Evolutionary conservation across 768 basidiomycete species (phyloP).

Genomic region (Psilocybe tampanensis): DNA sequence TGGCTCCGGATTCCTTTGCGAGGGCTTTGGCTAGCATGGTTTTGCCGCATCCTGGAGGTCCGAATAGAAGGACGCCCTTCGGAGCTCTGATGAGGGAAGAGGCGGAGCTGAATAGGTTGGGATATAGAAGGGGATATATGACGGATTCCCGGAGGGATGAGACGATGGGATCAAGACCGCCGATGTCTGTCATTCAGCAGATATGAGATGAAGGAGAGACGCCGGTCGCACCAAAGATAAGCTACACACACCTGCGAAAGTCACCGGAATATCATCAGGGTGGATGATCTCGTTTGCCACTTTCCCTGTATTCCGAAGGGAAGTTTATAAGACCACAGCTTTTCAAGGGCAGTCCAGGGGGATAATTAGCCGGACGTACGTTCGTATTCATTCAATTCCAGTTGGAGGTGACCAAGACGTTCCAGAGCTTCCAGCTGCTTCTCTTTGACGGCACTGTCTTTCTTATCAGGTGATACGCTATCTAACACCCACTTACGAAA

Average conservation of each 20-base stretch:
- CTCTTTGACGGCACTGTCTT: conserved; percentile 63
- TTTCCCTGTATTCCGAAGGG: conserved; percentile 49
- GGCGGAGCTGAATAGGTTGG: conserved; percentile 80
- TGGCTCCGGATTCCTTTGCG: conserved; percentile 95
- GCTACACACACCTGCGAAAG: conserved; percentile 61
- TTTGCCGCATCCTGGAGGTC: conserved; percentile 98
- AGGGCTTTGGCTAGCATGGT: conserved; percentile 99
- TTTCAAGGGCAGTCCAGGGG: background rate
- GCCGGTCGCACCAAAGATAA: no score
- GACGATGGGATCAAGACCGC: conserved; percentile 91
- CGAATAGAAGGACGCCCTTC: conserved; percentile 94
- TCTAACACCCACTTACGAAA: conserved; percentile 66
- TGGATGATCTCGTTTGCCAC: conserved; percentile 94
- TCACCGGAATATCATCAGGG: conserved; percentile 82
- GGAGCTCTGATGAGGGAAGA: conserved; percentile 88
- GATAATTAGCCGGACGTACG: conserved; percentile 43
- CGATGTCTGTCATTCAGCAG: conserved; percentile 71
- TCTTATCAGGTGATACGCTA: conserved; percentile 49
- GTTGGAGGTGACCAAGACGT: conserved; percentile 66
- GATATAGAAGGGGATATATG: conserved; percentile 92
- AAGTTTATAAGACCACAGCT: background rate
- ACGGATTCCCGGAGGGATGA: conserved; percentile 91
- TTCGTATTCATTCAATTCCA: conserved; percentile 92
- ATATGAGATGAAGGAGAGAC: background rate
- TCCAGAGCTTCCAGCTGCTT: conserved; percentile 74